A percentile compares a stretch with the other conserved stretches of the same genome.
These are phyloP conservation scores for Daldinia concentrica DNA, from an alignment of 495 filamentous ascomycete species.

Conservation along the genomic window DNA sequence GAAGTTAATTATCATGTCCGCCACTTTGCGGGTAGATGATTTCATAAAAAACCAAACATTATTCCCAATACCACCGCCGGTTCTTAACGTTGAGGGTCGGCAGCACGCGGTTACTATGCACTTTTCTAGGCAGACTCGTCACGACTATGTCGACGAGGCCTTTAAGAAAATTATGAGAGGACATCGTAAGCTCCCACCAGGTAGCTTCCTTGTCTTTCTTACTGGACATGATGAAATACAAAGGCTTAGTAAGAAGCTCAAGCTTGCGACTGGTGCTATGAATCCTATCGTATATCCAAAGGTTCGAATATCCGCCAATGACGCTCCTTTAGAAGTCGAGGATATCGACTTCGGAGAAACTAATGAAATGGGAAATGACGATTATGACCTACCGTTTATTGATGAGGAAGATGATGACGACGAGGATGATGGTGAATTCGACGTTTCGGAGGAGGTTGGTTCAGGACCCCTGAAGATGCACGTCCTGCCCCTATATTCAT, in stretches of 20 bases:
- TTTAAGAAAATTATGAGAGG: conserved; percentile 89
- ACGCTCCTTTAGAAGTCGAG: conserved; percentile 83
- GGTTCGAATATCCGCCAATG: conserved; percentile 77
- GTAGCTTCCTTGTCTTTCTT: conserved; percentile 93
- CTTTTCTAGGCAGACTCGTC: conserved; percentile 82
- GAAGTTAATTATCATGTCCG: conserved; percentile 98
- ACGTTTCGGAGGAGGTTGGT: conserved; percentile 61
- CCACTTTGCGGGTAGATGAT: conserved; percentile 88
- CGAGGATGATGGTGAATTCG: conserved; percentile 68
- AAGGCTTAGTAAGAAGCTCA: conserved; percentile 78
- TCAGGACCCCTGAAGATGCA: conserved; percentile 71
- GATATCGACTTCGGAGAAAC: conserved; percentile 82
- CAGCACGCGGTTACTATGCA: conserved; percentile 91
- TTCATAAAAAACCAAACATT: conserved; percentile 84
- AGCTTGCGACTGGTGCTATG: conserved; percentile 70
- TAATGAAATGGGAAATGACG: conserved; percentile 57
- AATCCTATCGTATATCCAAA: conserved; percentile 65
- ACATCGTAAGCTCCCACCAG: conserved; percentile 88
- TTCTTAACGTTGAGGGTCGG: conserved; percentile 91
- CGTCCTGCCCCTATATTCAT: conserved; percentile 89
- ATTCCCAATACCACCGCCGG: conserved; percentile 81
- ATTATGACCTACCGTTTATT: conserved; percentile 47
- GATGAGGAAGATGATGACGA: conserved; percentile 62
- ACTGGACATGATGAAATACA: conserved; percentile 94
- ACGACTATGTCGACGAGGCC: conserved; percentile 89